phyloP scores from a whole-genome alignment of 306 rosid species.

The Casuarina cunninghamiana region DNA sequence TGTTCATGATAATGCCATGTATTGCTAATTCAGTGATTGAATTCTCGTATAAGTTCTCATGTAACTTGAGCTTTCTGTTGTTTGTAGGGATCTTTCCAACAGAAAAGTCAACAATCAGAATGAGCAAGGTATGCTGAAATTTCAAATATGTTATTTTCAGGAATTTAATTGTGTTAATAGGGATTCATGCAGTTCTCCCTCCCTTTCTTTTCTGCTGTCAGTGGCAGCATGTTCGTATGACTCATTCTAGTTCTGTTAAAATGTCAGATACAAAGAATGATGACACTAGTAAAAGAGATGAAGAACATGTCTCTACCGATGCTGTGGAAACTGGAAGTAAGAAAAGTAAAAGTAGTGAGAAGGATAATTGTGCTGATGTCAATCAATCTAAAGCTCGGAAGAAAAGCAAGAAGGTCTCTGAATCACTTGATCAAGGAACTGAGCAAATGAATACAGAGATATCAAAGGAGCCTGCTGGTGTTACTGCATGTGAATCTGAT shows the following conservation, averaged over 20 bases:
- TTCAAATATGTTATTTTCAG: not conserved
- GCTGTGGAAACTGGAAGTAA: slow-evolving; percentile 12
- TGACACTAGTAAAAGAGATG: slow-evolving; percentile 26
- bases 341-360: slow-evolving; percentile 19
- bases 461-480: slow-evolving; percentile 17
- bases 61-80: slow-evolving; percentile 25
- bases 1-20: not conserved
- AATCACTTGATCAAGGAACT: not conserved
- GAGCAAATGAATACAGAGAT: slow-evolving; percentile 11
- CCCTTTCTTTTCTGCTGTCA: slow-evolving; percentile 2
- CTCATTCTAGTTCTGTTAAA: slow-evolving; percentile 14
- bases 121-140: slow-evolving; percentile 51
- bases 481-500: slow-evolving; percentile 17
- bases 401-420: slow-evolving; percentile 22
- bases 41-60: not conserved
- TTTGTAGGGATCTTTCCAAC: slow-evolving; percentile 44
- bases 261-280: slow-evolving; percentile 19
- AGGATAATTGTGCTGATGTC: not conserved
- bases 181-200: not conserved
- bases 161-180: not conserved
- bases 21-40: slow-evolving; percentile 4
- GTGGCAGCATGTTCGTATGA: not conserved
- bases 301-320: slow-evolving; percentile 5
- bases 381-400: slow-evolving; percentile 14
- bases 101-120: slow-evolving; percentile 31